Evolutionary conservation across 148 eudicot genomes (phyloP).

Genomic region (Chenopodium album): DNA sequence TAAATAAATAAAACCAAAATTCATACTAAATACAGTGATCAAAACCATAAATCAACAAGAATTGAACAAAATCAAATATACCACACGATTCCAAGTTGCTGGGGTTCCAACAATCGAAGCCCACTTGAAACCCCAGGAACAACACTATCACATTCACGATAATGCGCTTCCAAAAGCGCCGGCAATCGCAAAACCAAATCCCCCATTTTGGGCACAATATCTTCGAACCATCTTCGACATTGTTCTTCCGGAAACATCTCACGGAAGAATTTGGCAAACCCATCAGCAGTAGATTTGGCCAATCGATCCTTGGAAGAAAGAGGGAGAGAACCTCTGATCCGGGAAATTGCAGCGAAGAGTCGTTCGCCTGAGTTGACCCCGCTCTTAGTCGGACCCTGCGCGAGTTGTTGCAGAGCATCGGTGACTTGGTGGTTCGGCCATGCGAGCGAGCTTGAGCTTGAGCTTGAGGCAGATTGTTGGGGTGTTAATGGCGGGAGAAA

Average conservation of each 20-base stretch:
- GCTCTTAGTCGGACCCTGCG: not conserved
- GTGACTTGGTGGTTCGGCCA: conserved; percentile 2
- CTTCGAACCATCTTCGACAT: not conserved
- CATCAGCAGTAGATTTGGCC: not conserved
- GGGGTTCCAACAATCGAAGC: not conserved
- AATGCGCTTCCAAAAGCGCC: not conserved
- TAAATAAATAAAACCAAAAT: too few species aligned
- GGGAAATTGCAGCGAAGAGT: not conserved
- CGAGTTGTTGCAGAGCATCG: not conserved
- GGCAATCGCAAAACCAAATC: not conserved
- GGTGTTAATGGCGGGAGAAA: too few species aligned
- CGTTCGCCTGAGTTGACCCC: not conserved
- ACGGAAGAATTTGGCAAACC: not conserved
- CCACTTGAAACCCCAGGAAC: not conserved
- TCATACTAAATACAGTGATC: too few species aligned
- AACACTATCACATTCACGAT: not conserved
- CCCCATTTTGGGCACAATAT: not conserved
- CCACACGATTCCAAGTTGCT: conserved; percentile 10
- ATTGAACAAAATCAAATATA: not conserved
- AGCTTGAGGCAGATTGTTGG: too few species aligned
- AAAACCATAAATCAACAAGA: too few species aligned
- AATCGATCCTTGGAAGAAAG: not conserved
- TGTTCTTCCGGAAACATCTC: not conserved
- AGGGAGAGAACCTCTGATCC: not conserved
- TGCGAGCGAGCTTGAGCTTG: not conserved